Percentiles rank a stretch among this genome's conserved stretches.
phyloP scores from a whole-genome alignment of 1,284 basidiomycete species.

The Cryptococcus hybrid region DNA sequence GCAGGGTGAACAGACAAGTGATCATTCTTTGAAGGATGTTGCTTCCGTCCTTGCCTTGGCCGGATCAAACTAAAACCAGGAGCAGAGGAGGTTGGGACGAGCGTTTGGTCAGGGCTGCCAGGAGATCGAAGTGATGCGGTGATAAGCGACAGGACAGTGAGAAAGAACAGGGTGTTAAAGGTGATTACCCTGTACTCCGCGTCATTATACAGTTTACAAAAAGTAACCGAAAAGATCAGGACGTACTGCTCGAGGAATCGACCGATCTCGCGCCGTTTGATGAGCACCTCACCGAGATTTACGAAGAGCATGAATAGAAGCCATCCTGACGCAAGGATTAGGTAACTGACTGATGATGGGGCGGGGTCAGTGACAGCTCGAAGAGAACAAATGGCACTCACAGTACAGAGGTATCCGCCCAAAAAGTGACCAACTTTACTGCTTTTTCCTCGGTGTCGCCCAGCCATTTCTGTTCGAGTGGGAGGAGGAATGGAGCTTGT shows the following conservation, averaged over 20 bases:
- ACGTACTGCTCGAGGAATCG: conserved; percentile 34
- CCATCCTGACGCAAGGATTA: conserved; percentile 26
- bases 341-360: conserved; percentile 19
- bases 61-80: no score
- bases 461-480: no score
- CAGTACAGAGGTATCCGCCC: no score
- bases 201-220: not conserved
- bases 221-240: not conserved
- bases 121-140: conserved; percentile 22
- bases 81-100: conserved; percentile 12
- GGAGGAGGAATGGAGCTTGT: no score
- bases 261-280: conserved; percentile 18
- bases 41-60: no score
- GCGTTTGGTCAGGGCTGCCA: conserved; percentile 25
- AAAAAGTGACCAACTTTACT: no score
- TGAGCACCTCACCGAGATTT: conserved; percentile 23
- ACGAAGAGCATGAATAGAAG: conserved; percentile 29
- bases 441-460: no score
- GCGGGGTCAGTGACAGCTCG: not conserved
- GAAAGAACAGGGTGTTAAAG: conserved; percentile 22
- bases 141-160: conserved; percentile 28
- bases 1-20: no score
- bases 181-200: conserved; percentile 17
- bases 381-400: no score
- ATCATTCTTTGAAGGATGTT: no score